These are phyloP conservation scores for Heliamphora exappendiculata DNA, from an alignment of 148 eudicot species.

Conservation along the genomic window DNA sequence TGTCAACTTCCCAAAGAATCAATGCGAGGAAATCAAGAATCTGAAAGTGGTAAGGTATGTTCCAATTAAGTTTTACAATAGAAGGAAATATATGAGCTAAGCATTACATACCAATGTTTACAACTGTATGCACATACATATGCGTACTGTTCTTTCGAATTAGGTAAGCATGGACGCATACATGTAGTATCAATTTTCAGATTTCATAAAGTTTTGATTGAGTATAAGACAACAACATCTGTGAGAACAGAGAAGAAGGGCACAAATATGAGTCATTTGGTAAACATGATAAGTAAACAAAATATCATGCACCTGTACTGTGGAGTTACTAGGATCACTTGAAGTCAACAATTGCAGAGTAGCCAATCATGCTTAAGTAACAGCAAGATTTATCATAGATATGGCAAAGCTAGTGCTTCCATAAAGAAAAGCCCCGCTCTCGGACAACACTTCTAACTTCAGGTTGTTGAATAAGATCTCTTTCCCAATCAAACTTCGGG, in stretches of 20 bases:
- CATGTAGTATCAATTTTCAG: background rate
- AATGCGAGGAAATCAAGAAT: background rate
- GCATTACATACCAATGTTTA: background rate
- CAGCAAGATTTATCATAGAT: background rate
- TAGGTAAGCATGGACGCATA: background rate
- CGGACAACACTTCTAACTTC: constrained; percentile 32
- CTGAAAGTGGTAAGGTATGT: background rate
- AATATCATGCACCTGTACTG: constrained; percentile 9
- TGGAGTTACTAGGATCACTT: background rate
- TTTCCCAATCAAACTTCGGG: constrained; percentile 18
- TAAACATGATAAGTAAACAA: background rate
- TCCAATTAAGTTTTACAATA: background rate
- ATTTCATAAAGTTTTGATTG: background rate
- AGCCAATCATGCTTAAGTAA: background rate
- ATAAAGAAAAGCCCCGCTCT: constrained; percentile 39
- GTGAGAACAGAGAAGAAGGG: background rate
- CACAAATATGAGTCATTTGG: background rate
- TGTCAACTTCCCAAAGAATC: background rate
- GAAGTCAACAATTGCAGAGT: background rate
- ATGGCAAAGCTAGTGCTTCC: constrained; percentile 20
- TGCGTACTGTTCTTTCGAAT: background rate
- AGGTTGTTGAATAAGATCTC: constrained; percentile 25
- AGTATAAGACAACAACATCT: background rate
- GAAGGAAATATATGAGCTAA: background rate
- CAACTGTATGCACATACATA: background rate